Evolutionary conservation across 2,329 filamentous ascomycete species (phyloP), one percentile per base, ranked within the genome.

Genomic region (Xylariaceae sp.): DNA sequence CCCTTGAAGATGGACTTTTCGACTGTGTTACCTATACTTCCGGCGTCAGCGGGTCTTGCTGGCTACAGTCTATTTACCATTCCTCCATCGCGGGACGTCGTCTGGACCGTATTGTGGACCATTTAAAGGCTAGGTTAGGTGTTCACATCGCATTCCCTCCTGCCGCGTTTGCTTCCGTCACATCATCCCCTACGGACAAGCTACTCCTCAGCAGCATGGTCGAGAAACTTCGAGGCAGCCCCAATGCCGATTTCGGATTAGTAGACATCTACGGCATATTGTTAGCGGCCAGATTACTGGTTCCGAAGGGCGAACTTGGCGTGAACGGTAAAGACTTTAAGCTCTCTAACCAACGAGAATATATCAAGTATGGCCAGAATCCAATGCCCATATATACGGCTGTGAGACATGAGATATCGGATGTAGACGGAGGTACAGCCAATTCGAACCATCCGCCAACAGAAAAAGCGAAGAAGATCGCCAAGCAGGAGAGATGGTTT

Each of bases 381-480:
- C 94, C 94, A 0, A 74, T 99, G 62, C 94, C 94, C 0, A 96
- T 99, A 47, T 99, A 99, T 66, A 95, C 92, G 0, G 90, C 90
- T 0, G 92, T 99, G 1, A 84, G 94, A 7, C 94, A 99, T 66
- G 94, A 99, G 69, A 97, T 99, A 21, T 94, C 92, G 0, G 74
- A 85, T 7, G 70, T 84, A 7, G 78, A 79, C 42, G 72, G 74
- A 41, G 65, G 71, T 1, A 63, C 61, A 7, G 71, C 71, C 34
- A 72, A 70, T 57, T 66, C 63, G 5, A 66, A 62, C 50, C 66
- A 58, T 2, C 59, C 56, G 15, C 67, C 65, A 44, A 72, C 76
- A 0, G 78, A 85, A 55, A 70, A 72, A 18, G 77, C 74, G 0
- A 80, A 83, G 61, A 74, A 76, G 59, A 69, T 74, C 47, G 75